A percentile compares a stretch with the other conserved stretches of the same genome.
Evolutionary conservation across 1,284 basidiomycete genomes (phyloP).

Genomic region (Leccinum pachyderme): DNA sequence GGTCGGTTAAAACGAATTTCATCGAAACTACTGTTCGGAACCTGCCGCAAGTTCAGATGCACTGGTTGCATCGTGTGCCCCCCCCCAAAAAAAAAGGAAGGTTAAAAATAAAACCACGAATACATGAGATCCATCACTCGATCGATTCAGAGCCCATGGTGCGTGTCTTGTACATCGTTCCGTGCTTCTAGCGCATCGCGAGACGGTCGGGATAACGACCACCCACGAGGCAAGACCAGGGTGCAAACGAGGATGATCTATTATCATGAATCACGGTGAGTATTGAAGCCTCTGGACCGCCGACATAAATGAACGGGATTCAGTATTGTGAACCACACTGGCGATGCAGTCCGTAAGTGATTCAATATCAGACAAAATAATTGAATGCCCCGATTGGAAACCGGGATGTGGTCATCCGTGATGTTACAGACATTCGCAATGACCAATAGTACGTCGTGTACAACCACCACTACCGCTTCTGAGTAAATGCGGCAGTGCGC

Average conservation of each 20-base stretch:
- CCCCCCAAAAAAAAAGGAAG: background rate
- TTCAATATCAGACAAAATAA: background rate
- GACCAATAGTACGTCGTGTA: background rate
- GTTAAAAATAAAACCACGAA: background rate
- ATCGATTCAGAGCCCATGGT: background rate
- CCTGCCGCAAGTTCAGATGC: background rate
- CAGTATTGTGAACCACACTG: background rate
- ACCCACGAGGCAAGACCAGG: conserved; percentile 5
- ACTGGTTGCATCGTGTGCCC: background rate
- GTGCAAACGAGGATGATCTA: background rate
- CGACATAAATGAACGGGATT: background rate
- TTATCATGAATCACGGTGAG: background rate
- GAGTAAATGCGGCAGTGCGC: background rate
- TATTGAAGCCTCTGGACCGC: background rate
- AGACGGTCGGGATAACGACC: background rate
- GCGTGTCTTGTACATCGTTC: background rate
- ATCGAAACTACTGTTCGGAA: background rate
- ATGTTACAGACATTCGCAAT: conserved; percentile 11
- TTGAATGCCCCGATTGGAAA: conserved; percentile 1
- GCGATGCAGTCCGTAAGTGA: background rate
- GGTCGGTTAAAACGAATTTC: background rate
- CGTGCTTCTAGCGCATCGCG: background rate
- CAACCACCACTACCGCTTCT: background rate
- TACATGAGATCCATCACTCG: background rate
- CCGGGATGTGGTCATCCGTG: conserved; percentile 1